Percentiles rank a stretch among this genome's conserved stretches.
Evolutionary conservation across 305 asterid genomes (phyloP).

Genomic region (Solanum chacoense): DNA sequence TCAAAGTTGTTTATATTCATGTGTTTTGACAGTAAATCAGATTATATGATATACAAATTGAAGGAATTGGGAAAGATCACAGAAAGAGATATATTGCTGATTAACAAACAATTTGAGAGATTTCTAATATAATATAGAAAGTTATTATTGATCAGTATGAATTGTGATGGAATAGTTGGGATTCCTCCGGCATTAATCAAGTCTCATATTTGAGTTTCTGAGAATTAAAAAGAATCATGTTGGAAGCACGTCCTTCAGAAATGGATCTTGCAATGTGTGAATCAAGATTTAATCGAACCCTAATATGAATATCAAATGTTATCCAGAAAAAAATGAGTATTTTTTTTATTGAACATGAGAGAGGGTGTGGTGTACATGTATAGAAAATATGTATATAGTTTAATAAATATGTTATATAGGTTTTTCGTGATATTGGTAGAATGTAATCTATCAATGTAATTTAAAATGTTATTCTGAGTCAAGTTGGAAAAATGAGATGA

Average conservation of each 20-base stretch:
- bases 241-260: not conserved
- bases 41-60: conserved; percentile 71
- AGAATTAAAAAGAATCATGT: not conserved
- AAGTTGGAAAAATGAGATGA: not conserved
- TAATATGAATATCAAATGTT: not conserved
- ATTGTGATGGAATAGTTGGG: not conserved
- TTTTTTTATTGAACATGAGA: not conserved
- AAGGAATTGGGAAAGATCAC: conserved; percentile 69
- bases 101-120: conserved; percentile 60
- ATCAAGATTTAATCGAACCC: rapidly evolving
- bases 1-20: not conserved
- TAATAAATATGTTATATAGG: not conserved
- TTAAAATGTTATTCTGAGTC: not conserved
- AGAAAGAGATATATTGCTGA: conserved; percentile 47
- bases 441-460: not conserved
- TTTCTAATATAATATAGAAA: conserved; percentile 53
- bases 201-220: not conserved
- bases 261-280: not conserved
- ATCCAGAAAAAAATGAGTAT: rapidly evolving
- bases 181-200: rapidly evolving
- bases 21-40: conserved; percentile 49
- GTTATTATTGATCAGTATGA: conserved; percentile 11
- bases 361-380: not conserved
- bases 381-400: not conserved
- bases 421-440: not conserved